These are phyloP conservation scores for Fusarium avenaceum DNA, from an alignment of 2,329 filamentous ascomycete genomes.

Conservation along the genomic window DNA sequence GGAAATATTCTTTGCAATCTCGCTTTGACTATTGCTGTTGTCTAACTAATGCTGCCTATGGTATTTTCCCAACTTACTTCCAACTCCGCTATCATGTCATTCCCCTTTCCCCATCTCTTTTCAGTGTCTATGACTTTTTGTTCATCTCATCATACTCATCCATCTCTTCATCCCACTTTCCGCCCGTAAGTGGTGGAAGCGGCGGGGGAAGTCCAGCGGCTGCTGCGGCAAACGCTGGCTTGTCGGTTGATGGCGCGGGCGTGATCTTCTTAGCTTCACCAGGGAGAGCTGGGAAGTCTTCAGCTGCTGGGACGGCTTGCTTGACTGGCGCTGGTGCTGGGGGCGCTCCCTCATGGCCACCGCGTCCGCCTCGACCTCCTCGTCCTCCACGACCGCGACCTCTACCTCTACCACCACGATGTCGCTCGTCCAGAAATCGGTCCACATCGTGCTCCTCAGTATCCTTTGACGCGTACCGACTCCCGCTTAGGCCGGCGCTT, in stretches of 20 bases:
- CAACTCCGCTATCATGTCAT: conserved; percentile 13
- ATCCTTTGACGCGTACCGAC: conserved; percentile 57
- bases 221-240: conserved; percentile 51
- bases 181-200: conserved; percentile 52
- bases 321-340: conserved; percentile 32
- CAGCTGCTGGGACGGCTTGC: conserved; percentile 48
- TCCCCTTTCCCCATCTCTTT: conserved; percentile 11
- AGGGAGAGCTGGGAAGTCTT: conserved; percentile 57
- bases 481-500: conserved; percentile 57
- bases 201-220: conserved; percentile 46
- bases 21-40: conserved; percentile 38
- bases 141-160: conserved; percentile 62
- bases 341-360: conserved; percentile 44
- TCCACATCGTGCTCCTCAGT: conserved; percentile 54
- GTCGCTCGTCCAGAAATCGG: conserved; percentile 55
- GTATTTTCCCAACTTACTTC: conserved; percentile 38
- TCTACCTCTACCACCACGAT: conserved; percentile 52
- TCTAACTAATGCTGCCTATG: conserved; percentile 44
- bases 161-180: conserved; percentile 72
- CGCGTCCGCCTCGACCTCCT: conserved; percentile 53
- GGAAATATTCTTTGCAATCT: conserved; percentile 39
- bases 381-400: conserved; percentile 54
- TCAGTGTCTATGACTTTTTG: conserved; percentile 38
- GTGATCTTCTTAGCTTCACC: conserved; percentile 47
- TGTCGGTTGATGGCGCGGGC: conserved; percentile 24